These are phyloP conservation scores for Alternaria ethzedia DNA, from an alignment of 2,329 filamentous ascomycete species.

Conservation along the genomic window DNA sequence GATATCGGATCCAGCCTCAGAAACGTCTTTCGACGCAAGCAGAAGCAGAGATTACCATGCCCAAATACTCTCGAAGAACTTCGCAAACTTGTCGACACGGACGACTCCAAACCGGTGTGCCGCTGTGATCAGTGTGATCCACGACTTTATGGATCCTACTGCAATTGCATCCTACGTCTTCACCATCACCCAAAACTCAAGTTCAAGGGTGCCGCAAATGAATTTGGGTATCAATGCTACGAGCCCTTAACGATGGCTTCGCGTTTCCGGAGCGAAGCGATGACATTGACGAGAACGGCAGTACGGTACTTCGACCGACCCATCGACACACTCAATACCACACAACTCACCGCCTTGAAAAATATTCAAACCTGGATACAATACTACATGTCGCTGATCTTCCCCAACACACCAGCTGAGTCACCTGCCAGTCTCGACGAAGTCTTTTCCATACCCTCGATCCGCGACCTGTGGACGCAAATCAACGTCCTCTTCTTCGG, in stretches of 20 bases:
- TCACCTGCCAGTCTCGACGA: neutral
- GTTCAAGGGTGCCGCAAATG: constrained; percentile 6
- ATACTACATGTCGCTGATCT: neutral
- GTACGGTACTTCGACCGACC: neutral
- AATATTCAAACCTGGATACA: neutral
- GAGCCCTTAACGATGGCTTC: neutral
- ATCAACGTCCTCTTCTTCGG: constrained; percentile 1
- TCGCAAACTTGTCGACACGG: neutral
- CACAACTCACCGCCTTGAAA: neutral
- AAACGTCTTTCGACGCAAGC: neutral
- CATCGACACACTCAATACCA: neutral
- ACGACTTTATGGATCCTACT: neutral
- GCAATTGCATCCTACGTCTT: neutral
- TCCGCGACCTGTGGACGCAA: neutral
- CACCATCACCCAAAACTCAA: neutral
- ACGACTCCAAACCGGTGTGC: neutral
- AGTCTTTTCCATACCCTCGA: neutral
- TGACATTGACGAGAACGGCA: neutral
- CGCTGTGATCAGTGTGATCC: neutral
- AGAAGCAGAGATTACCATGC: neutral
- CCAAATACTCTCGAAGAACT: neutral
- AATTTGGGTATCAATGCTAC: neutral
- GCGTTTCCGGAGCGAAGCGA: neutral
- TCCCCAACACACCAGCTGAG: neutral
- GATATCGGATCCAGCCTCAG: neutral